Percentiles rank a stretch among this genome's conserved stretches.
phyloP scores from a whole-genome alignment of 441 rosid genomes.

The Gossypium schwendimanii region DNA sequence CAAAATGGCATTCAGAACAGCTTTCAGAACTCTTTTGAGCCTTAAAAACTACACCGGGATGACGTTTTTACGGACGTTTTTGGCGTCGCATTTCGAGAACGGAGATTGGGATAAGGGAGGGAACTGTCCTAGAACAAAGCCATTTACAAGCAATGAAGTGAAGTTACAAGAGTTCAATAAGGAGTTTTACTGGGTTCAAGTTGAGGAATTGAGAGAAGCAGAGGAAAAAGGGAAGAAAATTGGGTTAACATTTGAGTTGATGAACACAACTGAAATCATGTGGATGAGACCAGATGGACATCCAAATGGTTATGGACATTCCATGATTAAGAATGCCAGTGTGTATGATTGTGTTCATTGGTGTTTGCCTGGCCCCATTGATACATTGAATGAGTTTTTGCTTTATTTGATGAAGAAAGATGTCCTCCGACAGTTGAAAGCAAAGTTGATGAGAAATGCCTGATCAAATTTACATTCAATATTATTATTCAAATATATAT shows the following conservation, averaged over 20 bases:
- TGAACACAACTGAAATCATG: slow-evolving; percentile 63
- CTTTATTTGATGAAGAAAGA: slow-evolving; percentile 40
- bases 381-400: slow-evolving; percentile 77
- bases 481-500: not conserved
- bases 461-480: not conserved
- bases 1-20: slow-evolving; percentile 54
- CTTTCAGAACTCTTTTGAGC: slow-evolving; percentile 35
- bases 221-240: slow-evolving; percentile 30
- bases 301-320: slow-evolving; percentile 52
- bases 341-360: slow-evolving; percentile 78
- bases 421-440: not conserved
- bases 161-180: slow-evolving; percentile 33
- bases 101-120: slow-evolving; percentile 75
- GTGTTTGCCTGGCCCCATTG: slow-evolving; percentile 86
- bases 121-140: slow-evolving; percentile 49
- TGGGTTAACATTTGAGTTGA: slow-evolving; percentile 38
- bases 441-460: slow-evolving; percentile 13
- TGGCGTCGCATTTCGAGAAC: slow-evolving; percentile 61
- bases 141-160: slow-evolving; percentile 37
- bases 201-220: slow-evolving; percentile 53
- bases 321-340: slow-evolving; percentile 28
- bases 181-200: slow-evolving; percentile 51
- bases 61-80: slow-evolving; percentile 58
- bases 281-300: slow-evolving; percentile 80
- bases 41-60: slow-evolving; percentile 35